Percentiles rank a stretch among this genome's conserved stretches.
phyloP scores from a whole-genome alignment of 2,329 filamentous ascomycete species.

The Fusarium nematophilum region DNA sequence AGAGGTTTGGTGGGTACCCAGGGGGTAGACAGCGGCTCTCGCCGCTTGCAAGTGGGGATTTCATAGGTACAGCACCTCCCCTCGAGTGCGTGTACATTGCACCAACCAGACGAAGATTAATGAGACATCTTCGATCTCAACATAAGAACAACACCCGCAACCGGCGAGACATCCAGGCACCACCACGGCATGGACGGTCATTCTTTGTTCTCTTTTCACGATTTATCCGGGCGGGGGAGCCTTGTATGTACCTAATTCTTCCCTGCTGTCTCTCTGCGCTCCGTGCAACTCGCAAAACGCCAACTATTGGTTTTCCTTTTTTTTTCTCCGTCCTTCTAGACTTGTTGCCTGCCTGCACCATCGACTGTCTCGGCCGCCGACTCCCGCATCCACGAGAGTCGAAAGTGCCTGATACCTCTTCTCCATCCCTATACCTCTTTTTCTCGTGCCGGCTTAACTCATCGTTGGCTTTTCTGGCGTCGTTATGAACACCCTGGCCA shows the following conservation, averaged over 20 bases:
- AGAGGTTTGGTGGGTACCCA: too few species aligned
- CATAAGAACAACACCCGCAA: constrained; percentile 7
- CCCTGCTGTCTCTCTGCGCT: background rate
- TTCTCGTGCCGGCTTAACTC: too few species aligned
- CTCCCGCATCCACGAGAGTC: constrained; percentile 2
- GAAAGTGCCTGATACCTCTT: constrained; percentile 4
- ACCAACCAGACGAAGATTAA: constrained; percentile 12
- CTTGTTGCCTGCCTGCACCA: background rate
- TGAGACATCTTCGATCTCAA: constrained; percentile 22
- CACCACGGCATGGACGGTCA: background rate
- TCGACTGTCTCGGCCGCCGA: too few species aligned
- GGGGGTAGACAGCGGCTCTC: too few species aligned
- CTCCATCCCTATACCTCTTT: constrained; percentile 18
- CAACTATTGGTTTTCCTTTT: background rate
- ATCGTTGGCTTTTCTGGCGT: constrained; percentile 15
- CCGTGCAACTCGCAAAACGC: too few species aligned
- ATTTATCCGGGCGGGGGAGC: too few species aligned
- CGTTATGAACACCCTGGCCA: constrained; percentile 1
- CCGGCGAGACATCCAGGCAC: constrained; percentile 11
- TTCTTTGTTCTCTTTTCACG: background rate
- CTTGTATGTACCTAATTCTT: too few species aligned
- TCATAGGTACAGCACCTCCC: too few species aligned
- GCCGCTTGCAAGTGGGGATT: too few species aligned
- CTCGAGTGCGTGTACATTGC: too few species aligned
- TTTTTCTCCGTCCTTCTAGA: constrained; percentile 1